These are phyloP conservation scores for Stenocarpella maydis DNA, from an alignment of 2,329 filamentous ascomycete species.

Conservation along the genomic window DNA sequence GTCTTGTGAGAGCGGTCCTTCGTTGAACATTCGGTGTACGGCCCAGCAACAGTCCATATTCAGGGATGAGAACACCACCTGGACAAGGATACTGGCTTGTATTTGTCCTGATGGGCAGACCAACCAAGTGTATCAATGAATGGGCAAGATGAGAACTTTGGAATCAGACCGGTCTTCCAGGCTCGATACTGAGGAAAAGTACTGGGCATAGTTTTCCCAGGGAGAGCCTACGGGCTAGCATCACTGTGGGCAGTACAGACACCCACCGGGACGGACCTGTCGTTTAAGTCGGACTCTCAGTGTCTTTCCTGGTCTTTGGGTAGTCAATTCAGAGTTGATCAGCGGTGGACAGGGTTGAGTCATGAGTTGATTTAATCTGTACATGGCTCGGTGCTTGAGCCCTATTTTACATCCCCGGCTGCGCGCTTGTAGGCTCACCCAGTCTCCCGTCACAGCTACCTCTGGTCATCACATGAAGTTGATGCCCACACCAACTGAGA, in stretches of 20 bases:
- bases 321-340: neutral
- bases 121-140: no score
- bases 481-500: constrained; percentile 96
- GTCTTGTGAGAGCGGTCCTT: neutral
- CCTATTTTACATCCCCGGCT: constrained; percentile 4
- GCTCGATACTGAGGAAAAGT: neutral
- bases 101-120: no score
- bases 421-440: neutral
- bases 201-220: no score
- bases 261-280: neutral
- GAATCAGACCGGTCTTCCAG: neutral
- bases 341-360: neutral
- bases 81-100: no score
- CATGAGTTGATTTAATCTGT: neutral
- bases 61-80: neutral
- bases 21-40: neutral
- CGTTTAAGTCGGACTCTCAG: neutral
- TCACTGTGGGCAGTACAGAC: neutral
- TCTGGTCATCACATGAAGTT: constrained; percentile 78
- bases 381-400: constrained; percentile 2
- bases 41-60: neutral
- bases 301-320: no score
- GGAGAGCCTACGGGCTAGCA: neutral
- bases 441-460: neutral
- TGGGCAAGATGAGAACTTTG: neutral